These are phyloP conservation scores for Aspergillus biplanus DNA, from an alignment of 495 filamentous ascomycete genomes.

Conservation along the genomic window DNA sequence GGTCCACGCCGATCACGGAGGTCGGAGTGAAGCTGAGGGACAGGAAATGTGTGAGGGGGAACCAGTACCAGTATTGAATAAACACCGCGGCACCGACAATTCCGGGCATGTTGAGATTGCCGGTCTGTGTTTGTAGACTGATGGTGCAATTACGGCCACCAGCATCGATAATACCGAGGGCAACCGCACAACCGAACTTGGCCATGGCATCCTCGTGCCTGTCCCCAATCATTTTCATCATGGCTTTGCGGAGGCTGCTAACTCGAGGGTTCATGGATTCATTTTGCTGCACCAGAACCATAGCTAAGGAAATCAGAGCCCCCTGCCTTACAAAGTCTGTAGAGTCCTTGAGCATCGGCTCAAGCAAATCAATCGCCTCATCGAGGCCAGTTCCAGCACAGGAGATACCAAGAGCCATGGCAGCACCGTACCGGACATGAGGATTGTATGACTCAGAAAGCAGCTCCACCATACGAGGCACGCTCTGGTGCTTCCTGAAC, in stretches of 20 bases:
- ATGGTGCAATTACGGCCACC: conserved; percentile 99
- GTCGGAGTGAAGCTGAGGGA: conserved; percentile 93
- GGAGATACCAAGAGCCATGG: conserved; percentile 97
- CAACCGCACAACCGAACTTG: conserved; percentile 93
- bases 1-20: conserved; percentile 90
- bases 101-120: conserved; percentile 95
- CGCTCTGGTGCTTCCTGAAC: conserved; percentile 95
- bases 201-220: conserved; percentile 99
- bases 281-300: conserved; percentile 99
- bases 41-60: conserved; percentile 97
- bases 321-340: conserved; percentile 98
- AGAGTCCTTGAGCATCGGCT: conserved; percentile 99
- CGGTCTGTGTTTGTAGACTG: conserved; percentile 94
- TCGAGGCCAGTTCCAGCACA: conserved; percentile 96
- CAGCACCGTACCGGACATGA: conserved; percentile 96
- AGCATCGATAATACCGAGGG: conserved; percentile 96
- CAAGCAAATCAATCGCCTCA: conserved; percentile 94
- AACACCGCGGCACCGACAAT: conserved; percentile 98
- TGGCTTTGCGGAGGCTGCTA: conserved; percentile 75
- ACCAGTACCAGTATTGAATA: conserved; percentile 99
- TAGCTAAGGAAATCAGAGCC: conserved; percentile 89
- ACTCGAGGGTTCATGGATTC: conserved; percentile 94
- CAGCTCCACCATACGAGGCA: conserved; percentile 98
- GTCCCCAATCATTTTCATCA: conserved; percentile 90
- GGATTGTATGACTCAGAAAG: conserved; percentile 98